Evolutionary conservation across 2,329 filamentous ascomycete genomes (phyloP).

Genomic region (Bipolaris gigantea): DNA sequence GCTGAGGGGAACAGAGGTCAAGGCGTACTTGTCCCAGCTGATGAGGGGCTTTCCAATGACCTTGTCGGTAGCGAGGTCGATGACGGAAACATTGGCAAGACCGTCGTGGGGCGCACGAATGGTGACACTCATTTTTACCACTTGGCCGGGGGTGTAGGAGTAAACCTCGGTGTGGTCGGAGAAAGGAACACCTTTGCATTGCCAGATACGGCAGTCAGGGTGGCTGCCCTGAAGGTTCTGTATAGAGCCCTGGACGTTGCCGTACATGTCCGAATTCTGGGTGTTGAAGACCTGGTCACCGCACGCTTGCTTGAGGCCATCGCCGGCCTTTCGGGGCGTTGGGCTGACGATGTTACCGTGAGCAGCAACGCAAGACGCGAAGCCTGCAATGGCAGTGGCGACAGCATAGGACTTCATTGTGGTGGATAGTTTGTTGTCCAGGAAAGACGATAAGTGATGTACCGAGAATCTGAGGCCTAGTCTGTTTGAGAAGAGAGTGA

Average conservation of each 20-base stretch:
- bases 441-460: conserved; percentile 13
- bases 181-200: conserved; percentile 63
- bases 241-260: conserved; percentile 60
- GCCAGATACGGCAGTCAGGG: conserved; percentile 57
- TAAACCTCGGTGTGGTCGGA: conserved; percentile 55
- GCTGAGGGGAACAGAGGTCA: conserved; percentile 49
- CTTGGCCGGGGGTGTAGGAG: conserved; percentile 55
- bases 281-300: conserved; percentile 59
- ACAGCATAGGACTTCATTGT: conserved; percentile 51
- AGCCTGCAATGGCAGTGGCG: conserved; percentile 47
- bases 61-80: conserved; percentile 56
- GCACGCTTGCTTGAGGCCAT: conserved; percentile 56
- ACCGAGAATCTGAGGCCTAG: conserved; percentile 38
- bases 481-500: conserved; percentile 36
- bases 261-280: conserved; percentile 57
- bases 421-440: conserved; percentile 19
- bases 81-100: conserved; percentile 61
- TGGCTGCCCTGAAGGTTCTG: conserved; percentile 51
- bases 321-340: conserved; percentile 53
- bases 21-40: conserved; percentile 59
- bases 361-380: conserved; percentile 53
- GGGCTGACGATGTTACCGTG: conserved; percentile 59
- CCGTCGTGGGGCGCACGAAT: conserved; percentile 59
- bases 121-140: conserved; percentile 51
- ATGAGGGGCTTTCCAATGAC: conserved; percentile 58